A percentile compares a stretch with the other conserved stretches of the same genome.
Evolutionary conservation across 371 early-diverging fungal species (phyloP).

Genomic region (Syncephalastrum contaminatum): DNA sequence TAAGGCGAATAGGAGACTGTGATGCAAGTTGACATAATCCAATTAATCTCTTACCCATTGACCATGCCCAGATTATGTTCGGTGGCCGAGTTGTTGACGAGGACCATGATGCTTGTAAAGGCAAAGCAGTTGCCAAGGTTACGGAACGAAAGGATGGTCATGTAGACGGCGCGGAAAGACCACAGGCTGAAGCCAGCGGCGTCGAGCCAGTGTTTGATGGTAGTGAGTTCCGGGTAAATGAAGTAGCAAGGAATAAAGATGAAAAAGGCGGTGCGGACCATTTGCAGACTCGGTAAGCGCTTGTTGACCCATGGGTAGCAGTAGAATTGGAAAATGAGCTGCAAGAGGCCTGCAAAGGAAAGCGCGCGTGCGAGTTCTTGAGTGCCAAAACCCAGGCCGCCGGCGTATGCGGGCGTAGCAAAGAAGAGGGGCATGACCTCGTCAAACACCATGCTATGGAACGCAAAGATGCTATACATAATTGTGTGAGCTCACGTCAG

Average conservation of each 20-base stretch:
- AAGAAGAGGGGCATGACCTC: conserved; percentile 70
- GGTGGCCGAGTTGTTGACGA: conserved; percentile 60
- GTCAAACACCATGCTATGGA: conserved; percentile 76
- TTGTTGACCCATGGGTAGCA: conserved; percentile 53
- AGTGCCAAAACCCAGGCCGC: conserved; percentile 48
- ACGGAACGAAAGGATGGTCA: conserved; percentile 41
- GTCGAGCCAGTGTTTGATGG: conserved; percentile 20
- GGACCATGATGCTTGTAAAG: conserved; percentile 64
- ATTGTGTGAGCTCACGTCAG: neutral
- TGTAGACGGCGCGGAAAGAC: conserved; percentile 30
- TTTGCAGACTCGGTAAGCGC: conserved; percentile 29
- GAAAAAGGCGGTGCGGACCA: conserved; percentile 38
- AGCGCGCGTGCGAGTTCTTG: conserved; percentile 45
- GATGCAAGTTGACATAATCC: too few species aligned
- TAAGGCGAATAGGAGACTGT: too few species aligned
- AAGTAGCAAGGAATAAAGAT: conserved; percentile 42
- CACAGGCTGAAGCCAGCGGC: conserved; percentile 15
- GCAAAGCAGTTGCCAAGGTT: conserved; percentile 51
- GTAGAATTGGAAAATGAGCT: conserved; percentile 51
- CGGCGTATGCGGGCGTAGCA: conserved; percentile 49
- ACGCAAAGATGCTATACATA: conserved; percentile 42
- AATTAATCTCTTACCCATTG: conserved; percentile 46
- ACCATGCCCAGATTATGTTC: conserved; percentile 62
- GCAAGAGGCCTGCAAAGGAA: conserved; percentile 48
- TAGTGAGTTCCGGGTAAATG: conserved; percentile 42